Conservation (phyloP, 768 basidiomycete genomes). For the Dictyophora rubrovolvata region DNA sequence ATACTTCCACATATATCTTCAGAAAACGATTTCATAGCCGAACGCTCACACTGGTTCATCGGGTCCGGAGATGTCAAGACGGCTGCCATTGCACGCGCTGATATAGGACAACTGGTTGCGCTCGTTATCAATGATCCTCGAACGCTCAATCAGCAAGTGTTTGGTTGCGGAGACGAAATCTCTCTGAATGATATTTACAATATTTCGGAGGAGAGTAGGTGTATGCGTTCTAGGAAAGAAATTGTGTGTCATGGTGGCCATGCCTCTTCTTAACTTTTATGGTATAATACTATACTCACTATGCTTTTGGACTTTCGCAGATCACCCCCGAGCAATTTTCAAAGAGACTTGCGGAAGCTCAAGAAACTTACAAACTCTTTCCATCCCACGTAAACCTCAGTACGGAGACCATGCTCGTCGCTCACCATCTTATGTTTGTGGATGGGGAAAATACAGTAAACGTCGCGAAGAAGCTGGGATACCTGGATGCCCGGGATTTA, state of each 20-base stretch:
- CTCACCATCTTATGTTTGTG: slow-evolving; percentile 18
- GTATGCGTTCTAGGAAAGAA: slow-evolving; percentile 11
- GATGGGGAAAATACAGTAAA: slow-evolving; percentile 22
- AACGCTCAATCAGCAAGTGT: slow-evolving; percentile 23
- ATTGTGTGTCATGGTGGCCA: background rate
- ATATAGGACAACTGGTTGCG: slow-evolving; percentile 21
- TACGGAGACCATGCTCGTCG: background rate
- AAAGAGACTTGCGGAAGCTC: background rate
- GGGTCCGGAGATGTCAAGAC: slow-evolving; percentile 13
- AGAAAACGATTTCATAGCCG: slow-evolving; percentile 6
- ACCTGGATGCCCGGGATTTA: slow-evolving; percentile 21
- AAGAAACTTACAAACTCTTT: background rate
- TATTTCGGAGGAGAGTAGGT: slow-evolving; percentile 16
- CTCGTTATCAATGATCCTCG: slow-evolving; percentile 23
- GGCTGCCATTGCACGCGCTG: slow-evolving; percentile 16
- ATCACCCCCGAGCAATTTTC: background rate
- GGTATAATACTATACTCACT: too few species aligned
- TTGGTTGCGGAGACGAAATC: slow-evolving; percentile 20
- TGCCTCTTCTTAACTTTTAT: too few species aligned
- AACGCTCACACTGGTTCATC: slow-evolving; percentile 11
- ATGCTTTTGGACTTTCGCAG: background rate
- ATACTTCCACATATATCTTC: slow-evolving; percentile 1
- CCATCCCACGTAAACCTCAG: background rate
- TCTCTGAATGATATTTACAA: slow-evolving; percentile 17
- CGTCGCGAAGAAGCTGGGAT: slow-evolving; percentile 17